Evolutionary conservation across 2,329 filamentous ascomycete genomes (phyloP).

Genomic region (Diaporthe sp.): DNA sequence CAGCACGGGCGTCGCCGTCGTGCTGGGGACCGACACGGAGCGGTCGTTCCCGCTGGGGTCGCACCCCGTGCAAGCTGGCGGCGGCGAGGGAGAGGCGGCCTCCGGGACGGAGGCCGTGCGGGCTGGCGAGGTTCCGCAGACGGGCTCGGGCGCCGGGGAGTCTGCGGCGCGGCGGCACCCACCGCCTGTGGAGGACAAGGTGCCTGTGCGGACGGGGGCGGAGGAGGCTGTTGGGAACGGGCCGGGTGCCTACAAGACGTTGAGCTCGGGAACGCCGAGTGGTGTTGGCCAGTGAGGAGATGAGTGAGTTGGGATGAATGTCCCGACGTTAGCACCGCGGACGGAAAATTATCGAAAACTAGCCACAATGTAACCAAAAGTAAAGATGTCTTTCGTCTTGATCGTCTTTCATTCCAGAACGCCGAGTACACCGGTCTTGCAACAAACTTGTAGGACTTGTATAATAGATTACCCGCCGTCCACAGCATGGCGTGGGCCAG

Average conservation of each 20-base stretch:
- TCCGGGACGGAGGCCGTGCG: neutral
- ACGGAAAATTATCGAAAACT: neutral
- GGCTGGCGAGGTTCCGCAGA: neutral
- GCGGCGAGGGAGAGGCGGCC: neutral
- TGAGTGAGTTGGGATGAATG: neutral
- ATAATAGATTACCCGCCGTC: neutral
- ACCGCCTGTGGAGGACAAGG: constrained; percentile 2
- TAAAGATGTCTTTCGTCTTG: neutral
- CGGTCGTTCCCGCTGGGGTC: constrained; percentile 30
- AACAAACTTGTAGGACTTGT: neutral
- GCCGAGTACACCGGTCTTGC: neutral
- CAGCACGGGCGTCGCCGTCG: constrained; percentile 11
- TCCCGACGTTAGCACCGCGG: too few species aligned
- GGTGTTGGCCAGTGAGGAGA: neutral
- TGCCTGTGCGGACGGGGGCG: neutral
- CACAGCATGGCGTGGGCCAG: constrained; percentile 93
- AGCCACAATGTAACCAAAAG: neutral
- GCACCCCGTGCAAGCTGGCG: neutral
- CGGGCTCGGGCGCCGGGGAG: neutral
- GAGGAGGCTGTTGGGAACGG: constrained; percentile 1
- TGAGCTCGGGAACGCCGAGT: constrained; percentile 26
- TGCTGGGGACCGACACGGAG: constrained; percentile 28
- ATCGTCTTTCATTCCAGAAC: neutral
- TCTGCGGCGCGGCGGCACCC: neutral
- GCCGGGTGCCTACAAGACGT: neutral